Evolutionary conservation across 2,329 filamentous ascomycete genomes (phyloP).

Genomic region (Botrytis squamosa): DNA sequence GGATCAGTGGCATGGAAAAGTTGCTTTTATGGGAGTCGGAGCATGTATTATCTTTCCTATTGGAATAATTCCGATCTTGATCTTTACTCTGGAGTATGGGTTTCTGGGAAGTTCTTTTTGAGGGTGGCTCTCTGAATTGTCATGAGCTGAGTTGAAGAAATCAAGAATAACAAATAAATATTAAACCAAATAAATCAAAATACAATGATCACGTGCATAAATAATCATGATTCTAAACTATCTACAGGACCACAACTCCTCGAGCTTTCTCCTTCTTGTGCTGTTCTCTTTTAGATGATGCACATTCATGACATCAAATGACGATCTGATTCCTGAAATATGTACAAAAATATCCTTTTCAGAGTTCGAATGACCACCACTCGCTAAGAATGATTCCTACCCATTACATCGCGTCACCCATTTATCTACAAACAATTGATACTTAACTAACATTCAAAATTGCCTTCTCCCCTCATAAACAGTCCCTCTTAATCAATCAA

Average conservation of each 20-base stretch:
- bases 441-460: not conserved
- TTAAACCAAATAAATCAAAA: not conserved
- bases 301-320: not conserved
- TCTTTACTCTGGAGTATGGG: slow-evolving; percentile 12
- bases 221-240: not conserved
- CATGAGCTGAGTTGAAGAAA: not conserved
- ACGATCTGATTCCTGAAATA: not conserved
- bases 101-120: not conserved
- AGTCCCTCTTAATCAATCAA: not conserved
- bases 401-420: not conserved
- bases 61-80: not conserved
- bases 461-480: not conserved
- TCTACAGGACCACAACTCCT: not conserved
- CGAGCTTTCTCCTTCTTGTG: not conserved
- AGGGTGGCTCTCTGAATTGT: not conserved
- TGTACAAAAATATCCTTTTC: not conserved
- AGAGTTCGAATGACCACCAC: not conserved
- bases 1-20: slow-evolving; percentile 14
- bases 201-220: not conserved
- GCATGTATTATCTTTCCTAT: not conserved
- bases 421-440: not conserved
- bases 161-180: not conserved
- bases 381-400: not conserved
- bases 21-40: slow-evolving; percentile 14
- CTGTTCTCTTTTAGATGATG: not conserved